These are phyloP conservation scores for Candolleomyces aberdarensis DNA, from an alignment of 768 basidiomycete species.

Conservation along the genomic window DNA sequence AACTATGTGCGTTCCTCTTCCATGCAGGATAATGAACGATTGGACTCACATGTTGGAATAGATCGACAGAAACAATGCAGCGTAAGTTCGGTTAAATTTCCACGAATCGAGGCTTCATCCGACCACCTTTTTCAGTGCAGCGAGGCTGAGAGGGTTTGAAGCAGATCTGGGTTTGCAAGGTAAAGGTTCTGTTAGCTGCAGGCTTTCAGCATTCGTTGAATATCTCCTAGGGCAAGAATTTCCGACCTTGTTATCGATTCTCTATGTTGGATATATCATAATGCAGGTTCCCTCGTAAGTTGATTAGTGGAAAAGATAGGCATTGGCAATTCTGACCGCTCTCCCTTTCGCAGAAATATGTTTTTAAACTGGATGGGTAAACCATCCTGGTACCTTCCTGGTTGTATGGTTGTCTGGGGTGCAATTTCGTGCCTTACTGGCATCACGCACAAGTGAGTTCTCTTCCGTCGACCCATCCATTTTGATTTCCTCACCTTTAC, in stretches of 20 bases:
- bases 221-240: constrained; percentile 47
- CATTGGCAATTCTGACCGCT: neutral
- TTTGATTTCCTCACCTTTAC: constrained; percentile 14
- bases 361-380: constrained; percentile 65
- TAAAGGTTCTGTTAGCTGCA: neutral
- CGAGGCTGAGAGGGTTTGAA: constrained; percentile 70
- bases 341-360: constrained; percentile 55
- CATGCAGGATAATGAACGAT: constrained; percentile 1
- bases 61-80: constrained; percentile 77
- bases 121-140: constrained; percentile 44
- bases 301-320: neutral
- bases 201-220: neutral
- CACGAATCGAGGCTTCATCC: too few relatives aligned
- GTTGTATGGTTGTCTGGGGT: constrained; percentile 76
- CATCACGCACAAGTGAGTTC: constrained; percentile 35
- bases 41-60: constrained; percentile 19
- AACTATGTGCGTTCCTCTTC: constrained; percentile 36
- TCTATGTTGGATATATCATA: constrained; percentile 72
- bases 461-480: neutral
- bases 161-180: constrained; percentile 59
- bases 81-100: constrained; percentile 33
- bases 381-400: constrained; percentile 66
- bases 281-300: constrained; percentile 80
- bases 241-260: constrained; percentile 61
- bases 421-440: constrained; percentile 41